These are phyloP conservation scores for Pleomassaria siparia DNA, from an alignment of 2,329 filamentous ascomycete genomes.

Conservation along the genomic window DNA sequence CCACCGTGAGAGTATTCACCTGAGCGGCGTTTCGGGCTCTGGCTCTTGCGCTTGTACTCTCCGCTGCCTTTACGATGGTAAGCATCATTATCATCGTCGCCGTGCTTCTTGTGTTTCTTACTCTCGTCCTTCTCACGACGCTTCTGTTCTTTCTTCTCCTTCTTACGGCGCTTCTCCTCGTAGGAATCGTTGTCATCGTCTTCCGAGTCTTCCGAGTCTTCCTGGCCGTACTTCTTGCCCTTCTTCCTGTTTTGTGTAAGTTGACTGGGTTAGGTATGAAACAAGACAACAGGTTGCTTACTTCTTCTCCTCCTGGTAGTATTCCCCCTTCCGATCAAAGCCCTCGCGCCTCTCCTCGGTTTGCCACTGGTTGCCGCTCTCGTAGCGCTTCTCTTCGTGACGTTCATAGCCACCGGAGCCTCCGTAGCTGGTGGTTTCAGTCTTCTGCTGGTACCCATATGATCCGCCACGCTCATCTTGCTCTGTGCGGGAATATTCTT, in stretches of 20 bases:
- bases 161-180: constrained; percentile 30
- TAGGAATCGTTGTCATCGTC: constrained; percentile 34
- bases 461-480: constrained; percentile 50
- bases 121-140: constrained; percentile 46
- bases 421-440: constrained; percentile 53
- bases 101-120: constrained; percentile 45
- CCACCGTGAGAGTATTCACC: constrained; percentile 15
- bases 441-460: constrained; percentile 62
- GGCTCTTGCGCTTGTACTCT: constrained; percentile 22
- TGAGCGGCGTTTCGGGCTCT: constrained; percentile 24
- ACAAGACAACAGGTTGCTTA: constrained; percentile 16
- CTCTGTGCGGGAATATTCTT: constrained; percentile 64
- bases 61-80: constrained; percentile 24
- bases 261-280: constrained; percentile 2
- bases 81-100: constrained; percentile 36
- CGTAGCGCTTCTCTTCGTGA: constrained; percentile 57
- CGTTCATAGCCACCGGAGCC: constrained; percentile 60
- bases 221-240: constrained; percentile 32
- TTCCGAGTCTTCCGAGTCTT: constrained; percentile 24
- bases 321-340: constrained; percentile 39
- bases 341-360: constrained; percentile 41
- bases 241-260: constrained; percentile 29
- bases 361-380: constrained; percentile 46
- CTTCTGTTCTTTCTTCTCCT: constrained; percentile 39
- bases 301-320: constrained; percentile 47